Evolutionary conservation across 2,329 filamentous ascomycete genomes (phyloP), one percentile per base, ranked within the genome.

Genomic region (Furcasterigmium furcatum): DNA sequence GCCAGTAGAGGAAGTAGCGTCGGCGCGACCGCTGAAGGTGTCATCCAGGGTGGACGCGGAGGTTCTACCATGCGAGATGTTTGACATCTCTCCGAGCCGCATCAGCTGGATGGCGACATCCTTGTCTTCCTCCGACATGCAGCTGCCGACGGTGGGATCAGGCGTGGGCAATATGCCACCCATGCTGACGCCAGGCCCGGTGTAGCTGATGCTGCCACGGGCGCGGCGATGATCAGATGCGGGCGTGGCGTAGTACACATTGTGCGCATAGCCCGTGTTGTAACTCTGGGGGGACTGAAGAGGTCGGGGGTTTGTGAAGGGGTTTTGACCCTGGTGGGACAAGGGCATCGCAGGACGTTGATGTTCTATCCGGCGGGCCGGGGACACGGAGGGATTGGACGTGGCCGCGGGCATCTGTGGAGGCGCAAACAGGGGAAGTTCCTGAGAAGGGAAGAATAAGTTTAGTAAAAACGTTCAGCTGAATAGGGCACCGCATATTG

Each of bases 381-480:
- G 92, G 22, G 92, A 97, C 43, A 95, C 87, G 18, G 92, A 97
- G n/a, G 91, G 92, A 58, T 92, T 91, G n/a, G 92, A 96, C n/a
- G 88, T 87, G 42, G 90, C 86, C 55, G 92, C 87, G 41, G 92
- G 92, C 71, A 96, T 91, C 69, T 95, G 92, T 50, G 89, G 89
- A 54, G 92, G 92, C 52, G 90, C 91, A 66, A 97, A 99, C 44
- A 99, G 76, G 45, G 94, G 94, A 44, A 99, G 77, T 79, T 97
- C 92, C 94, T 99, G 64, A 18, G 34, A 19, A 6, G 34, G n/a
- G 19, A 36, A 6, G n/a, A n/a, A n/a, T n/a, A 6, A 3, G 9
- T 36, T 36, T 20, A 43, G 34, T 18, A 43, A 43, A 38, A 41
- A 41, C 44, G 35, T 29, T 32, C 19, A 38, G n/a, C 12, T 35